Conservation (phyloP, 208 protist species). For the Willaertia magna region DNA sequence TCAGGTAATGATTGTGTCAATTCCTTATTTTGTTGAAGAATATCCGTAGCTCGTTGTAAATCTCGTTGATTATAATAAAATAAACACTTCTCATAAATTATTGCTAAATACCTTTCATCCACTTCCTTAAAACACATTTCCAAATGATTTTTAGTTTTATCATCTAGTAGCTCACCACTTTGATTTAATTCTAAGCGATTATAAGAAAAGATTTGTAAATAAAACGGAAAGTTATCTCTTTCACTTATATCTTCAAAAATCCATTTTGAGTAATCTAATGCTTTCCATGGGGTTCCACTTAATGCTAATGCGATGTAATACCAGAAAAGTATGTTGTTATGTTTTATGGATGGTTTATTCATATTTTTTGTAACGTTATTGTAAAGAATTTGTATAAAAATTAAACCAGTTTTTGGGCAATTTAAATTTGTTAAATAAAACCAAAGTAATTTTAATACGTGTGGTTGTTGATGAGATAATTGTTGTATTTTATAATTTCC, state of each 20-base stretch:
- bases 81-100: no score
- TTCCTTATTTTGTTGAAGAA: no score
- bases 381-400: neutral
- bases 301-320: neutral
- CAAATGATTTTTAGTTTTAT: neutral
- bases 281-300: neutral
- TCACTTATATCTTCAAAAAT: neutral
- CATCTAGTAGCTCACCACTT: neutral
- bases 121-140: neutral
- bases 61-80: no score
- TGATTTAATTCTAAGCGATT: neutral
- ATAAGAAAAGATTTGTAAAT: neutral
- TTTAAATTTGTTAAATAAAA: neutral
- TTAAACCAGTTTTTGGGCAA: neutral
- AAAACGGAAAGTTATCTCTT: neutral
- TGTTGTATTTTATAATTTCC: neutral
- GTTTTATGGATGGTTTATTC: neutral
- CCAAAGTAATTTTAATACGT: neutral
- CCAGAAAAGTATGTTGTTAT: neutral
- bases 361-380: neutral
- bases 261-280: neutral
- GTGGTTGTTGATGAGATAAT: neutral
- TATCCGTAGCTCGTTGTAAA: no score
- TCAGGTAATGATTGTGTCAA: no score
- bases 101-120: no score